These are phyloP conservation scores for Aspergillus uvarum DNA, from an alignment of 2,329 filamentous ascomycete species.

Conservation along the genomic window DNA sequence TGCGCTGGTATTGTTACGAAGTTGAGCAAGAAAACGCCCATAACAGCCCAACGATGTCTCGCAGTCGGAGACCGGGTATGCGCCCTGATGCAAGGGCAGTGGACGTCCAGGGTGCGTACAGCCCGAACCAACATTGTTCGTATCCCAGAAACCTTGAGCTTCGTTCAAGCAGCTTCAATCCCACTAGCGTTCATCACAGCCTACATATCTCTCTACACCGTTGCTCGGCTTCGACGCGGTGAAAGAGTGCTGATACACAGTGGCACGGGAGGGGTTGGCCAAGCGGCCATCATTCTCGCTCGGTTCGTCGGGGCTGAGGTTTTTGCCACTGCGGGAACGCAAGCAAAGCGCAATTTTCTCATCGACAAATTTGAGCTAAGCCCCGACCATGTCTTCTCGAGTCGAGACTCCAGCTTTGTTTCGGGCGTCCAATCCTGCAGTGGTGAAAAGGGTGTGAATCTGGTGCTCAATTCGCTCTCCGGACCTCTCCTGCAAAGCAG, in stretches of 20 bases:
- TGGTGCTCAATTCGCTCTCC: neutral
- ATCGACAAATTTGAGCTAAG: neutral
- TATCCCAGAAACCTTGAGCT: neutral
- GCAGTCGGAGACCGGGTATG: neutral
- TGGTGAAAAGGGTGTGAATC: neutral
- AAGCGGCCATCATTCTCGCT: conserved; percentile 28
- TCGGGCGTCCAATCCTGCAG: neutral
- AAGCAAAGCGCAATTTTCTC: neutral
- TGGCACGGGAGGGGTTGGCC: conserved; percentile 18
- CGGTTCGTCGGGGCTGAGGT: conserved; percentile 19
- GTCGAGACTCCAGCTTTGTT: neutral
- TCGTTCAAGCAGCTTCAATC: neutral
- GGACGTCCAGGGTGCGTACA: too few relatives aligned
- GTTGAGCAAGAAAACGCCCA: neutral
- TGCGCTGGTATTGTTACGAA: neutral
- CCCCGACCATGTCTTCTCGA: neutral
- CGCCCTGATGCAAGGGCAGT: neutral
- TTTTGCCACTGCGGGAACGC: neutral
- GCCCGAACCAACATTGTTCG: neutral
- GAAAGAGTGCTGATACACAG: neutral
- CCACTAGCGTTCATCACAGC: neutral
- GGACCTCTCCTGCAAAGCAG: neutral
- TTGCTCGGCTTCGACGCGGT: neutral
- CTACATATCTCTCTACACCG: neutral
- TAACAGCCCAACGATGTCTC: neutral